Evolutionary conservation across 768 basidiomycete species (phyloP).

Genomic region (Russula griseocarnosa): DNA sequence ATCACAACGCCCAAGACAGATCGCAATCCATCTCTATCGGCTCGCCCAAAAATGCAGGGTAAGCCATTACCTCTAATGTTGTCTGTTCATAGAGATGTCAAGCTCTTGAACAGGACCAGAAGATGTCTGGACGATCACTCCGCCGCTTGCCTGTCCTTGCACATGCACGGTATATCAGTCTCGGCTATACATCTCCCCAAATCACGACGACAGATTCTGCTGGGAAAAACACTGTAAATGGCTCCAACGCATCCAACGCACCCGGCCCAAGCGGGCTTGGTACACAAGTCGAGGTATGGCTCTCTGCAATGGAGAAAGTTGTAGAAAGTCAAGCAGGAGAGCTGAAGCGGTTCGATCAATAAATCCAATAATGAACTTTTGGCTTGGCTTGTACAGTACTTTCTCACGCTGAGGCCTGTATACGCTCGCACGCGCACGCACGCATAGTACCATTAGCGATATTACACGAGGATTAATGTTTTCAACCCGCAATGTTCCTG

Average conservation of each 20-base stretch:
- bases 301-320: conserved; percentile 79
- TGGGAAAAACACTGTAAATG: conserved; percentile 14
- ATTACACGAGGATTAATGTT: conserved; percentile 3
- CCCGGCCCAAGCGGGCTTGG: conserved; percentile 32
- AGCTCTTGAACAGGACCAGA: conserved; percentile 47
- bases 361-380: neutral
- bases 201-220: conserved; percentile 7
- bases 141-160: conserved; percentile 93
- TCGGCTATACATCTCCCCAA: conserved; percentile 14
- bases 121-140: conserved; percentile 90
- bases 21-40: conserved; percentile 55
- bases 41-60: conserved; percentile 82
- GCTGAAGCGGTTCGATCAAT: conserved; percentile 42
- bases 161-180: conserved; percentile 74
- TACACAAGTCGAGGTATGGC: conserved; percentile 61
- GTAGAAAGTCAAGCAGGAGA: conserved; percentile 56
- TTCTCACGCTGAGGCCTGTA: neutral
- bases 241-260: neutral
- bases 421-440: neutral
- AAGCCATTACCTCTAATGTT: conserved; percentile 31
- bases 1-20: conserved; percentile 45
- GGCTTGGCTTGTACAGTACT: neutral
- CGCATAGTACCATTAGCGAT: neutral
- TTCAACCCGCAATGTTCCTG: neutral
- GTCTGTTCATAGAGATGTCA: conserved; percentile 1